These are phyloP conservation scores for Solanum chiquidenum DNA, from an alignment of 257 asterid genomes.

Conservation along the genomic window DNA sequence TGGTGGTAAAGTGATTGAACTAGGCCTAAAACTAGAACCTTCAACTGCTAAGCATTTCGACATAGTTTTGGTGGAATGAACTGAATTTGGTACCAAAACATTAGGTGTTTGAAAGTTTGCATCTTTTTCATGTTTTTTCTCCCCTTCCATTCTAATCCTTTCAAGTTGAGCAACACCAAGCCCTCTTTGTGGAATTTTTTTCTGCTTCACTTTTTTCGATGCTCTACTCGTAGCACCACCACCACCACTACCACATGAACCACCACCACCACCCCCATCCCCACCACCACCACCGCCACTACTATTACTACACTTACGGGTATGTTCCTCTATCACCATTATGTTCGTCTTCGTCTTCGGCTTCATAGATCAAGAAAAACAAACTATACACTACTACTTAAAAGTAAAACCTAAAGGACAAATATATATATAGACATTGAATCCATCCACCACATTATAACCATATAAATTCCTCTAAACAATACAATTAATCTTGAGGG, in stretches of 20 bases:
- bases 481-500: conserved; percentile 34
- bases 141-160: conserved; percentile 45
- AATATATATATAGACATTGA: neutral
- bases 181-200: conserved; percentile 85
- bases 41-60: conserved; percentile 14
- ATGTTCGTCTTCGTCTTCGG: neutral
- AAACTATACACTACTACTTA: neutral
- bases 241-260: neutral
- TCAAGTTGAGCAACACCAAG: conserved; percentile 96
- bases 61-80: conserved; percentile 19
- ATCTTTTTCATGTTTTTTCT: conserved; percentile 55
- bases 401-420: conserved; percentile 18
- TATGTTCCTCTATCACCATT: conserved; percentile 63
- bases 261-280: conserved; percentile 1
- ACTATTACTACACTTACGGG: conserved; percentile 21
- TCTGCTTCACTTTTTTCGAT: conserved; percentile 52
- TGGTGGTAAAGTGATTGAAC: conserved; percentile 9
- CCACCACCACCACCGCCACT: conserved; percentile 8
- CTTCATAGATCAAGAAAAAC: conserved; percentile 21
- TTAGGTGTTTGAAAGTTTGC: conserved; percentile 24
- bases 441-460: neutral
- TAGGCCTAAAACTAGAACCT: conserved; percentile 31
- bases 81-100: conserved; percentile 17
- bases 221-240: conserved; percentile 17
- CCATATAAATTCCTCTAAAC: conserved; percentile 6